Base-by-base conservation (phyloP, 2,329 filamentous ascomycete species). In the Drechslera avenae region DNA sequence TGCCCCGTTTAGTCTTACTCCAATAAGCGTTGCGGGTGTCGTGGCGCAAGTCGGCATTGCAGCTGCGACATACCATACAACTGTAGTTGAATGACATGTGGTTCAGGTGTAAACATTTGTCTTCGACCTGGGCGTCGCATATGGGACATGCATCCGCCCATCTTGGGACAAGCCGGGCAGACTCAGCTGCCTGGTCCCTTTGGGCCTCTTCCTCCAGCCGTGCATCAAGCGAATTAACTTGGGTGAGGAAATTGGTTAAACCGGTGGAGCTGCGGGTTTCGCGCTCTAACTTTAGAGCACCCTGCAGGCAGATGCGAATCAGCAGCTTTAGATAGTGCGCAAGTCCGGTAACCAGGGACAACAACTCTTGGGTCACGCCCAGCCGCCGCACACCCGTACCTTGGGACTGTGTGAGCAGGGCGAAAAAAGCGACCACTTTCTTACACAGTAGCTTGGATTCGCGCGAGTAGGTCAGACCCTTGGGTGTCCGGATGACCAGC, bases 361-460 rank as follows among this genome's bases (percentile, higher is more conserved):
- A 78, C n/a, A 99, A 82, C 72, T 99, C 94, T 73, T 99, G 94
- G 7, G 94, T 99, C 26, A 99, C 94, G 35, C 94, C 94, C 34
- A 97, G 84, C 71, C 97, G 94, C 50, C 90, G 84, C 31, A 90
- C 86, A n/a, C 88, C 90, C 7, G 87, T 90, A 67, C 97, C 92
- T 70, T 97, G 93, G 1, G 92, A 94, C 73, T 96, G 96, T 5
- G 93, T 96, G 7, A 99, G 81, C 14, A 99, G 79, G 10, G 91
- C 91, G 73, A 99, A 99, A 79, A 99, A 99, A 19, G 93, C 90
- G 5, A 99, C 94, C 46, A 99, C 96, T 75, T 99, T 99, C 76
- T 99, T 99, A 80, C 94, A 99, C n/a, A 99, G 84, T 42, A 99
- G 81, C 75, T 99, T 99, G n/a, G 94, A 90, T 78, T 99, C 94